phyloP scores from a whole-genome alignment of 768 basidiomycete species.

The Boletus barrowsii region DNA sequence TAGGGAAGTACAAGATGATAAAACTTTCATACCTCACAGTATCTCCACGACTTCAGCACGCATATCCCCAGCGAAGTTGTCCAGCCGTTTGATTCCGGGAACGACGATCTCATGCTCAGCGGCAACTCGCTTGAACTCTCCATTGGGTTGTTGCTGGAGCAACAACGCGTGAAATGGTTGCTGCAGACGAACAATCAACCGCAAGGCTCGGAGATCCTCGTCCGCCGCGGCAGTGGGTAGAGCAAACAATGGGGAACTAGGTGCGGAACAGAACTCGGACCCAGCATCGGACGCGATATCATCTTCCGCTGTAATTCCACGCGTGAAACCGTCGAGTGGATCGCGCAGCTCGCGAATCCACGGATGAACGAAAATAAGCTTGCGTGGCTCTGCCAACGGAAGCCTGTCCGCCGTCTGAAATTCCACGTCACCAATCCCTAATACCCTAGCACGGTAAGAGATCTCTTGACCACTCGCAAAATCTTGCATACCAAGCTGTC shows the following conservation, averaged over 20 bases:
- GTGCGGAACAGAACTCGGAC: not conserved
- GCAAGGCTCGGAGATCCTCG: no score
- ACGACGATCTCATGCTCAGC: no score
- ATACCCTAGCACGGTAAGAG: not conserved
- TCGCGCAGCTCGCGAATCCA: not conserved
- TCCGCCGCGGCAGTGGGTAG: not conserved
- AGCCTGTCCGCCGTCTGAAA: not conserved
- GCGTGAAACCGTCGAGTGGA: not conserved
- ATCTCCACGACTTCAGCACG: no score
- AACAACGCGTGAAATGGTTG: no score
- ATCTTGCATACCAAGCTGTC: not conserved
- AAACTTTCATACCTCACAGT: no score
- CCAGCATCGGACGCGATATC: not conserved
- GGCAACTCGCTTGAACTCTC: no score
- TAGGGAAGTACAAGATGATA: no score
- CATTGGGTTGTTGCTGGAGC: no score
- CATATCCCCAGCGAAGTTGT: no score
- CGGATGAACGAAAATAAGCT: conserved; percentile 3
- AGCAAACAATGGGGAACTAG: not conserved
- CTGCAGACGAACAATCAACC: no score
- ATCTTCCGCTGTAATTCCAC: not conserved
- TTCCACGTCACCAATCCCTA: not conserved
- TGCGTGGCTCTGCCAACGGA: not conserved
- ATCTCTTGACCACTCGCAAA: not conserved
- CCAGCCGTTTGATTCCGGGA: no score